Base-by-base conservation (phyloP, 257 asterid genomes). In the Forsythia viridissima region DNA sequence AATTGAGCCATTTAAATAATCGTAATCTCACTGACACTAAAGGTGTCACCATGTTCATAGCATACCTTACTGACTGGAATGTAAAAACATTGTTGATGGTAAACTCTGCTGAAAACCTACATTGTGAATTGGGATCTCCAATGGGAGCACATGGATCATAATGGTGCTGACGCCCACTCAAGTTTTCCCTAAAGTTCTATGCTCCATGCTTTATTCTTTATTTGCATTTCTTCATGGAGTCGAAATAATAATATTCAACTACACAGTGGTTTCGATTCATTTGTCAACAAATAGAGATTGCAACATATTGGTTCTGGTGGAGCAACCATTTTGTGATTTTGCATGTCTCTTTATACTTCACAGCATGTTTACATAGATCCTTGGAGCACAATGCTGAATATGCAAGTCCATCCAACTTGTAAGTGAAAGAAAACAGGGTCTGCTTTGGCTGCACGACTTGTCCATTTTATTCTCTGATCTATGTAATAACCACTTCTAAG, bases 381-480 rank as follows among this genome's bases (percentile, higher is more conserved):
- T 51, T 43, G 41, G 70, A 51, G 46, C 59, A 18, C 46, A 7
- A 5, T 9, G 43, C n/a, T 74, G 67, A 57, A 75, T 44, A 39
- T 72, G 67, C 61, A 72, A 72, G 36, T 51, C 13, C 39, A n/a
- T 41, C 46, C 41, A 36, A 44, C 2, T 30, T 52, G 40, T 51
- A 5, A 44, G 21, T 76, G 59, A 9, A 46, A 80, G 46, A 20
- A 71, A 38, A n/a, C 37, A 59, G 20, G 68, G 46, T 24, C 69
- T 77, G 69, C 48, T 78, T 41, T 73, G 57, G 75, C 18, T 77
- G 81, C 70, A 37, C 24, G 36, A 72, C 52, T 40, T 57, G 37
- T 59, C 69, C 75, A 63, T 72, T 18, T 67, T 75, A 13, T 52
- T 67, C 66, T 73, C 16, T 41, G 66, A 61, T 5, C 66, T 39